Evolutionary conservation across 805 yeast genomes (phyloP), one percentile per base, ranked within the genome.

Genomic region (Saturnispora diversa): DNA sequence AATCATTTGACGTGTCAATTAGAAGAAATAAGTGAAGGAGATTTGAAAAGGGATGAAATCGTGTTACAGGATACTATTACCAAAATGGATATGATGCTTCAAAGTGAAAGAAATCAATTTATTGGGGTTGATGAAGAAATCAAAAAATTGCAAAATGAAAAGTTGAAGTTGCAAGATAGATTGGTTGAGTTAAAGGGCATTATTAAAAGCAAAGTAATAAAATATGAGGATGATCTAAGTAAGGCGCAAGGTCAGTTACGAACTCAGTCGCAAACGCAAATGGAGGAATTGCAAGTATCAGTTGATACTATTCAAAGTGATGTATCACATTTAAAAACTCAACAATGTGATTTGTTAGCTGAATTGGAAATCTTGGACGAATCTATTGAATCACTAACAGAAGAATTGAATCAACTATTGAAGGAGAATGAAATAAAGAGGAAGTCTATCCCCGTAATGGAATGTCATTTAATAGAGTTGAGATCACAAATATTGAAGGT

Each of bases 81-180:
- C 3, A 23, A 28, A 27, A 39, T 39, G 42, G 42, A 39, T 5
- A 10, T 10, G 3, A 16, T 31, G 9, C 9, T 39, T 15, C 5
- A 26, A 13, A 27, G 8, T 19, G 42, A 39, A 15, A n/a, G 4
- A 21, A 26, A 19, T 8, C 9, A 11, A 5, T 11, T n/a, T 4
- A 10, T 32, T 6, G 32, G 37, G 11, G 26, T 39, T 27, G 32
- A 39, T 11, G 10, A 20, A 10, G 21, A 32, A 11, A 26, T 39
- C 6, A 20, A 15, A 8, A 22, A 11, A 4, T 21, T 39, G 13
- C 23, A 31, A 20, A 20, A 25, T 32, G 25, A 31, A 20, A 39
- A 16, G 17, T 11, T 8, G 3, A 12, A n/a, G 12, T 21, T 39
- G 22, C 7, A 15, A n/a, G 25, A 6, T 17, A 31, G 30, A 15